Percentiles rank a stretch among this genome's conserved stretches.
These are phyloP conservation scores for Naganishia liquefaciens DNA, from an alignment of 1,284 basidiomycete species.

Conservation along the genomic window DNA sequence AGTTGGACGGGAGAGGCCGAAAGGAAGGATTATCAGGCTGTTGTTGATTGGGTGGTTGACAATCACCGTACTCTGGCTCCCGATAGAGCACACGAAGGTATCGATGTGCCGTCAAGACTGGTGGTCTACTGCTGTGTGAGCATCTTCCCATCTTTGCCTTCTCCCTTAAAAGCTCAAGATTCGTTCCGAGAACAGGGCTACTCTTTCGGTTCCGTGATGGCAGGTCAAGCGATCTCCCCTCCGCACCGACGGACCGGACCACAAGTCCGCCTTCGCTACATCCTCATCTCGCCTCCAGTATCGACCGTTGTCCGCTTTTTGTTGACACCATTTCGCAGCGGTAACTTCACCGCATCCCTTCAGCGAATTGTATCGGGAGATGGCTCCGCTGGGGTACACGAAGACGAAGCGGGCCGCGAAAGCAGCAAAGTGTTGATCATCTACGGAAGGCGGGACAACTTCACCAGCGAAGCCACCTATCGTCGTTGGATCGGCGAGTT, in stretches of 20 bases:
- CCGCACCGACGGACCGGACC: background rate
- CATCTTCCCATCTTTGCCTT: background rate
- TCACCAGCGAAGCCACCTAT: conserved; percentile 6
- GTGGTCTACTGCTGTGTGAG: conserved; percentile 29
- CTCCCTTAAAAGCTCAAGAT: background rate
- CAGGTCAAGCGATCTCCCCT: conserved; percentile 6
- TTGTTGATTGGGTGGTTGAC: conserved; percentile 19
- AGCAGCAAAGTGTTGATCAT: conserved; percentile 4
- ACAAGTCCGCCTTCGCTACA: conserved; percentile 14
- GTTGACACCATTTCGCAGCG: conserved; percentile 14
- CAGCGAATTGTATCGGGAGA: background rate
- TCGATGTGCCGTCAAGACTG: no score
- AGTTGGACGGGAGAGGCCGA: conserved; percentile 33
- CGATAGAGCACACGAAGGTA: no score
- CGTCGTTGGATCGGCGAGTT: background rate
- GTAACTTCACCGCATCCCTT: background rate
- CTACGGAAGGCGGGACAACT: conserved; percentile 5
- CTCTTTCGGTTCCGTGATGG: conserved; percentile 27
- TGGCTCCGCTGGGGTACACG: background rate
- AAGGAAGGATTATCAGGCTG: conserved; percentile 24
- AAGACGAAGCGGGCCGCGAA: background rate
- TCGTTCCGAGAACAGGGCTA: conserved; percentile 25
- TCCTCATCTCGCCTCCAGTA: conserved; percentile 33
- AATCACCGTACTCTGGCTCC: background rate
- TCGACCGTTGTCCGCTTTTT: conserved; percentile 17